Evolutionary conservation across 768 basidiomycete species (phyloP), one percentile per base, ranked within the genome.

Genomic region (Amanita phalloides): DNA sequence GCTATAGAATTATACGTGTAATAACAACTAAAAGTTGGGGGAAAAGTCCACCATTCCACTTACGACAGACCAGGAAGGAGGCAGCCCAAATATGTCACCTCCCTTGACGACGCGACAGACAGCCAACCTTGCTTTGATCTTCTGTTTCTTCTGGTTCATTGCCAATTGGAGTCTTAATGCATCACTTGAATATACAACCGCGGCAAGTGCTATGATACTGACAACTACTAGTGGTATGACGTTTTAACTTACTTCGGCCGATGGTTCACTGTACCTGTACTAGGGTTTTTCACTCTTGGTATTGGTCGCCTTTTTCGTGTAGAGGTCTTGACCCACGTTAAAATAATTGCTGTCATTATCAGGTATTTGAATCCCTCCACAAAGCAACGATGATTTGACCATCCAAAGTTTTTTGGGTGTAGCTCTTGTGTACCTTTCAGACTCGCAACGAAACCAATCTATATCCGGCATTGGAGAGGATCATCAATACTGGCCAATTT

Each of bases 151-250:
- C 33, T 99, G 94, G 91, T 96, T 99, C 60, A 71, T 82, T 35
- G 95, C 95, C 10, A 98, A 98, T 61, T 98, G 93, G 90, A 66
- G 82, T 9, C 70, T 95, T 28, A 96, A 94, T 62, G 84, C 83
- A 1, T 74, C 87, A 17, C 73, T 98, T 42, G 82, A 79, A 28
- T 87, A 84, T 62, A 98, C 95, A 1, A 91, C 84, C 59, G 94
- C 97, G n/a, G 90, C 90, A 2, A 95, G 91, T 64, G 81, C 90
- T 17, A 96, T 94, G 3, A 84, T 97, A 35, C 66, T 96, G 48
- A 86, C 89, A 1, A 83, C 85, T 61, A 94, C 83, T 73, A 93
- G 90, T 57, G 92, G 94, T 92, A 57, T 32, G 82, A 64, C 26
- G 28, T 28, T 49, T 26, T 17, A 25, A 7, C 13, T n/a, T 49